Evolutionary conservation across 2,329 filamentous ascomycete species (phyloP).

Genomic region (Verticillium zaregamsianum): DNA sequence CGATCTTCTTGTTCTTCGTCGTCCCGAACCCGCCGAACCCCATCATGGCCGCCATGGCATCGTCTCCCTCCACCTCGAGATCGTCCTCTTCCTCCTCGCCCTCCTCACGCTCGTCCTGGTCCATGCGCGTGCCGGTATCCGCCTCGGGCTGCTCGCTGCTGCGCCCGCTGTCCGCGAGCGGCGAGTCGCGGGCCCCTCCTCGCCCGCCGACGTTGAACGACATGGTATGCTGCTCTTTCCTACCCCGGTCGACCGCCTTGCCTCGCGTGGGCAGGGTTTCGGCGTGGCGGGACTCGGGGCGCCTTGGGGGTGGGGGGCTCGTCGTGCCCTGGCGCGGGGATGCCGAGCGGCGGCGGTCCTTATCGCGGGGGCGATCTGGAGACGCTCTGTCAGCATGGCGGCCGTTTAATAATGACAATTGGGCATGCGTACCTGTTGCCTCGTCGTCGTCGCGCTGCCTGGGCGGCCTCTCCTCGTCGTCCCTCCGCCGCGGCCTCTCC

Average conservation of each 20-base stretch:
- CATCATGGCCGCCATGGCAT: slow-evolving; percentile 79
- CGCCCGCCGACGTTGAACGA: slow-evolving; percentile 28
- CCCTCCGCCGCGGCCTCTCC: slow-evolving; percentile 23
- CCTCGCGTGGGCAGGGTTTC: slow-evolving; percentile 28
- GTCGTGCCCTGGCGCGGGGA: slow-evolving; percentile 22
- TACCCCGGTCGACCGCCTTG: not conserved
- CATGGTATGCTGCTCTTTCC: slow-evolving; percentile 22
- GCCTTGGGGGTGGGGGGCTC: slow-evolving; percentile 13
- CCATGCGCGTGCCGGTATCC: slow-evolving; percentile 18
- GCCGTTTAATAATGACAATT: not conserved
- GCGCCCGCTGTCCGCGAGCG: slow-evolving; percentile 14
- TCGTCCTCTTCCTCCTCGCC: slow-evolving; percentile 24
- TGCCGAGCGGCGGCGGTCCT: slow-evolving; percentile 29
- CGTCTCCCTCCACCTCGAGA: slow-evolving; percentile 48
- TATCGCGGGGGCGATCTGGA: slow-evolving; percentile 12
- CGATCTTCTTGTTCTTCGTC: slow-evolving; percentile 85
- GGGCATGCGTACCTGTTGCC: slow-evolving; percentile 5
- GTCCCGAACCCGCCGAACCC: slow-evolving; percentile 82
- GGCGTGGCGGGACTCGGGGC: slow-evolving; percentile 12
- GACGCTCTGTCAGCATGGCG: slow-evolving; percentile 1
- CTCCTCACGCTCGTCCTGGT: slow-evolving; percentile 20
- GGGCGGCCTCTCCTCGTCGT: slow-evolving; percentile 15
- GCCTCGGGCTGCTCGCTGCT: slow-evolving; percentile 14
- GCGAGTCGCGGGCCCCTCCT: slow-evolving; percentile 20
- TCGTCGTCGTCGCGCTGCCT: slow-evolving; percentile 17